Conservation (phyloP, 2,329 filamentous ascomycete species). For the Sporothrix sp. region DNA sequence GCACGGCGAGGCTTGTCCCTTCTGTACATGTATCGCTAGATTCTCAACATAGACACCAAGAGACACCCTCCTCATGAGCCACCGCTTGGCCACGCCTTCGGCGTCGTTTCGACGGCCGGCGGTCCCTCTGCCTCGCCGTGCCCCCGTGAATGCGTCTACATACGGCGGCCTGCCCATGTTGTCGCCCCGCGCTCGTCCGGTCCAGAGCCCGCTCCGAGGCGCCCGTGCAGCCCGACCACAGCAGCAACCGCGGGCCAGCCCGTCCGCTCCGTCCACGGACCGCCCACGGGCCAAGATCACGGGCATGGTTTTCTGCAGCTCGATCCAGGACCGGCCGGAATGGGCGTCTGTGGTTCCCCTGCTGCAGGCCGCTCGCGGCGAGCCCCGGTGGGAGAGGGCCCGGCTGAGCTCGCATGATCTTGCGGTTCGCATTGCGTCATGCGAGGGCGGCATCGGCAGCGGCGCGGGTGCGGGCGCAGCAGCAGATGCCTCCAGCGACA, state of each 20-base stretch:
- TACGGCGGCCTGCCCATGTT: too few species aligned
- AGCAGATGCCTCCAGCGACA: constrained; percentile 4
- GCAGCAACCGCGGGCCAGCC: too few species aligned
- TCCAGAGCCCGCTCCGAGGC: too few species aligned
- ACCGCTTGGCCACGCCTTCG: neutral
- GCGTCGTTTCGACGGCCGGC: neutral
- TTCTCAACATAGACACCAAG: too few species aligned
- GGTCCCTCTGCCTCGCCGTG: neutral
- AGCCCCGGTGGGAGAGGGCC: constrained; percentile 20
- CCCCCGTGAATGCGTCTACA: neutral
- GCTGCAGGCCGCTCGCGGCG: constrained; percentile 19
- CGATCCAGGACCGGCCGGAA: constrained; percentile 27
- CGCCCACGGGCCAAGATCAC: neutral
- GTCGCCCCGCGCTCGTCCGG: too few species aligned
- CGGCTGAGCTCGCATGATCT: constrained; percentile 33
- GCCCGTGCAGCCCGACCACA: neutral
- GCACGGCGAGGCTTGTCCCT: too few species aligned
- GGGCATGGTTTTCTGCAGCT: constrained; percentile 27
- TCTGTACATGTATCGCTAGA: too few species aligned
- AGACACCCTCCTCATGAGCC: constrained; percentile 7
- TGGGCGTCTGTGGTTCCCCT: constrained; percentile 27
- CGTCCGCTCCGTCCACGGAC: too few species aligned
- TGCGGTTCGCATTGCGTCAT: constrained; percentile 27
- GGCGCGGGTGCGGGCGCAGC: neutral
- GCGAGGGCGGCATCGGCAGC: neutral